Evolutionary conservation across 352 stramenopile species (phyloP).

Genomic region (Pythium guiyangense): DNA sequence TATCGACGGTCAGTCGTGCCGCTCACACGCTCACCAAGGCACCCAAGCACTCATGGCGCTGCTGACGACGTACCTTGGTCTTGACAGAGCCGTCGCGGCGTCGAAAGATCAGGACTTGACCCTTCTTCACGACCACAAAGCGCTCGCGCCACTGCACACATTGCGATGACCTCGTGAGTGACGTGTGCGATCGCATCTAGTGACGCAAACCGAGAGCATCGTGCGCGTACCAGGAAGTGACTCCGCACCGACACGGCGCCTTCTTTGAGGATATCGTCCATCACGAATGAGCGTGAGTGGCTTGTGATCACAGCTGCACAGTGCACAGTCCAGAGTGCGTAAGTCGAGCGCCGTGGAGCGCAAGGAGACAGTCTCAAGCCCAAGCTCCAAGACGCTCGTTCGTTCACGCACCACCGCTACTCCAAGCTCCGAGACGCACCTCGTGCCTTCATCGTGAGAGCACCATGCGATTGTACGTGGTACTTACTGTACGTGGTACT

Average conservation of each 20-base stretch:
- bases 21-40: not conserved
- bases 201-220: not conserved
- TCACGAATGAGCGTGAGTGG: not conserved
- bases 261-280: slow-evolving; percentile 41
- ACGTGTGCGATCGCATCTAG: no score
- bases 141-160: slow-evolving; percentile 57
- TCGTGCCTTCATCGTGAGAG: no score
- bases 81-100: slow-evolving; percentile 48
- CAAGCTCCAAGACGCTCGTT: no score
- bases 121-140: slow-evolving; percentile 46
- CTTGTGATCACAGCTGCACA: not conserved
- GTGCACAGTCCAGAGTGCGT: no score
- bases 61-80: slow-evolving; percentile 48
- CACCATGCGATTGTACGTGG: no score
- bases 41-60: no score
- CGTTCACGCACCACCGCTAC: no score
- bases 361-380: no score
- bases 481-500: no score
- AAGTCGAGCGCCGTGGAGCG: no score
- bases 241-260: slow-evolving; percentile 52
- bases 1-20: no score
- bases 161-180: not conserved
- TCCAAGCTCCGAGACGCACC: no score
- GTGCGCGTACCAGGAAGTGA: slow-evolving; percentile 49
- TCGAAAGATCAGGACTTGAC: slow-evolving; percentile 43